Conservation (phyloP, 306 rosid genomes). For the Lathyrus aphaca region DNA sequence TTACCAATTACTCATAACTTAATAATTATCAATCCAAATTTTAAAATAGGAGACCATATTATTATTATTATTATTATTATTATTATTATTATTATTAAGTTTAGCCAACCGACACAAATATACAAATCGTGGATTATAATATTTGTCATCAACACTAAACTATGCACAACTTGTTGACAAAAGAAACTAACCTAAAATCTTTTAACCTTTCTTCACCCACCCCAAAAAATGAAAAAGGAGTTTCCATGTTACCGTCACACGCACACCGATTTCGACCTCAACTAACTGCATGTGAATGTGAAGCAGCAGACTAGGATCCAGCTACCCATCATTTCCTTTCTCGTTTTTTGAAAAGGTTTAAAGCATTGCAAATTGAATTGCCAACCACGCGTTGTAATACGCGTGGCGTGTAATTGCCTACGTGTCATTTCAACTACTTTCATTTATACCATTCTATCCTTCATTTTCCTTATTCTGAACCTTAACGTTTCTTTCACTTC, state of each 20-base stretch:
- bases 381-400: background rate
- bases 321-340: background rate
- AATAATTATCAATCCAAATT: too few relatives aligned
- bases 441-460: background rate
- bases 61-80: too few relatives aligned
- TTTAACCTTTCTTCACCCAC: background rate
- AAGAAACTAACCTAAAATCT: background rate
- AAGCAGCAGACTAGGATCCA: background rate
- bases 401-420: background rate
- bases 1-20: too few relatives aligned
- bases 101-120: too few relatives aligned
- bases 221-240: background rate
- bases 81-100: too few relatives aligned
- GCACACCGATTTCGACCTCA: slow-evolving; percentile 12
- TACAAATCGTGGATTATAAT: too few relatives aligned
- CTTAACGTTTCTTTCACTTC: slow-evolving; percentile 27
- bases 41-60: too few relatives aligned
- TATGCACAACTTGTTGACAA: background rate
- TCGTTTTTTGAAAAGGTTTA: background rate
- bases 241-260: slow-evolving; percentile 10
- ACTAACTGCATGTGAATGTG: background rate
- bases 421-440: background rate
- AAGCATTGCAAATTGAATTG: background rate
- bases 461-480: background rate
- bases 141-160: too few relatives aligned